Conservation (phyloP, 1,284 basidiomycete genomes). For the Meripilus lineatus region DNA sequence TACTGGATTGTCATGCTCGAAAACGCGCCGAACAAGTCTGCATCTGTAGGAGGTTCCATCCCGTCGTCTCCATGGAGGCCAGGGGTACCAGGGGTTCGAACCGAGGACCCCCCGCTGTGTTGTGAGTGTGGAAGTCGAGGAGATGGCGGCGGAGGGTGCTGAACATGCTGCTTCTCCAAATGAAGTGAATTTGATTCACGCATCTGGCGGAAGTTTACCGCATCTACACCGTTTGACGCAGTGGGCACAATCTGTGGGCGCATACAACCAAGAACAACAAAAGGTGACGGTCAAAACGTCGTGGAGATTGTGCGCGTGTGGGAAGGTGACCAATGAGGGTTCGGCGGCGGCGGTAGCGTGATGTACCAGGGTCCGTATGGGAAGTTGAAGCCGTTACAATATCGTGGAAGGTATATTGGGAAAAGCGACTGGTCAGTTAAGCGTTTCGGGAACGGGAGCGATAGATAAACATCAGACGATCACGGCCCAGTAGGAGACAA, state of each 20-base stretch:
- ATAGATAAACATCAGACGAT: too few relatives aligned
- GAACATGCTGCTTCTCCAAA: conserved; percentile 54
- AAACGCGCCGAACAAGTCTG: conserved; percentile 77
- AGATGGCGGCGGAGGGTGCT: conserved; percentile 10
- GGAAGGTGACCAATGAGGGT: too few relatives aligned
- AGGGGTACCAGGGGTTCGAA: conserved; percentile 34
- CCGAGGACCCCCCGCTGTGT: conserved; percentile 31
- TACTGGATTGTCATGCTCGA: conserved; percentile 85
- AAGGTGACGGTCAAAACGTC: too few relatives aligned
- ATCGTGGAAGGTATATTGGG: too few relatives aligned
- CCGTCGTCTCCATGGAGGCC: conserved; percentile 47
- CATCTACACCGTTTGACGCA: conserved; percentile 78
- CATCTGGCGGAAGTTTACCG: conserved; percentile 87
- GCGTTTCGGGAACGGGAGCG: too few relatives aligned
- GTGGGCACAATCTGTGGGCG: conserved; percentile 74
- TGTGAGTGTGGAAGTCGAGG: conserved; percentile 23
- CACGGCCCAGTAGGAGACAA: too few relatives aligned
- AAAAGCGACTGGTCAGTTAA: too few relatives aligned
- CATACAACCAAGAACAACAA: too few relatives aligned
- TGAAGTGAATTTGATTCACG: conserved; percentile 90
- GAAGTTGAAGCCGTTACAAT: too few relatives aligned
- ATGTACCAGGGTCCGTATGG: too few relatives aligned
- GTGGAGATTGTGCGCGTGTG: too few relatives aligned
- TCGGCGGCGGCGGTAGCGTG: too few relatives aligned
- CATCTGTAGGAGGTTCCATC: conserved; percentile 33